phyloP scores from a whole-genome alignment of 2,329 filamentous ascomycete species.

The Aspergillus terreus region DNA sequence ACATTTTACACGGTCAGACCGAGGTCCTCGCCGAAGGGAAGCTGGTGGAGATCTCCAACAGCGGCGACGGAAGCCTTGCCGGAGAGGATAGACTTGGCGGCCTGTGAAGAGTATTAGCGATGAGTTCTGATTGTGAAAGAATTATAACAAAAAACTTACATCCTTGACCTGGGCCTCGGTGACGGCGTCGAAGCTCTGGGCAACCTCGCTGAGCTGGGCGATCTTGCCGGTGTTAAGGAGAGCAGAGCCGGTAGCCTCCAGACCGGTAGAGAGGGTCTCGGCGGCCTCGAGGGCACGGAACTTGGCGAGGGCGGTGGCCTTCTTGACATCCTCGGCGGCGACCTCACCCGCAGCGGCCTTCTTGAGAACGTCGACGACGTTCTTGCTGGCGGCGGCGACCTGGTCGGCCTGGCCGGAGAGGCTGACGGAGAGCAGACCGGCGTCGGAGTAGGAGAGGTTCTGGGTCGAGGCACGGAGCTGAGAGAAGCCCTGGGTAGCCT shows the following conservation, averaged over 20 bases:
- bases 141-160: conserved; percentile 53
- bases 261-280: conserved; percentile 71
- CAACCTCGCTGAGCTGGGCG: conserved; percentile 76
- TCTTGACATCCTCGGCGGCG: conserved; percentile 80
- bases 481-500: conserved; percentile 65
- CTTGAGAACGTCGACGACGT: conserved; percentile 78
- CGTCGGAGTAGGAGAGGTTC: conserved; percentile 87
- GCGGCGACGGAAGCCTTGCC: conserved; percentile 84
- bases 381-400: conserved; percentile 70
- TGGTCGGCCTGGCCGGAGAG: conserved; percentile 70
- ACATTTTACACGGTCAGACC: conserved; percentile 81
- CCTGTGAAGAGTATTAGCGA: conserved; percentile 50
- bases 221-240: conserved; percentile 77
- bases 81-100: conserved; percentile 81
- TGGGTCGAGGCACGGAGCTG: conserved; percentile 68
- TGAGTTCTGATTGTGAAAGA: background rate
- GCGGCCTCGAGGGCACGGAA: conserved; percentile 82
- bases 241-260: conserved; percentile 80
- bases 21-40: conserved; percentile 91
- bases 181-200: conserved; percentile 75
- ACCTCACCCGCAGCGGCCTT: conserved; percentile 71
- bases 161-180: conserved; percentile 79
- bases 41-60: conserved; percentile 84
- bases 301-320: conserved; percentile 89
- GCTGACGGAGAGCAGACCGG: conserved; percentile 81